Evolutionary conservation across 1,139 yeast species (phyloP).

Genomic region (Blastobotrys elegans): DNA sequence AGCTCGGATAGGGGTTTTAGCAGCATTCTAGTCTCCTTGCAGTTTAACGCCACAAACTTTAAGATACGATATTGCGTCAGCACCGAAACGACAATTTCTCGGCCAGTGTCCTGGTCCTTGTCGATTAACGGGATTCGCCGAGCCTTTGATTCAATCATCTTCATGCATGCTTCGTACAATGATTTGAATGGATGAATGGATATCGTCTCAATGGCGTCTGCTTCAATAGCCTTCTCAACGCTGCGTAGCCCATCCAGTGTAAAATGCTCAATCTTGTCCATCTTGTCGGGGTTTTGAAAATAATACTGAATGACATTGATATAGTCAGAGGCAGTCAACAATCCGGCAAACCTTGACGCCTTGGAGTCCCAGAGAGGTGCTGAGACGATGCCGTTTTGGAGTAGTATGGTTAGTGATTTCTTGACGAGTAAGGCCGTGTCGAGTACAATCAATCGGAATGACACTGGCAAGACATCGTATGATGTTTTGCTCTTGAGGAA

Average conservation of each 20-base stretch:
- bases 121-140: constrained; percentile 93
- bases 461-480: constrained; percentile 94
- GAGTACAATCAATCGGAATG: constrained; percentile 85
- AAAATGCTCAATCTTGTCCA: constrained; percentile 81
- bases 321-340: constrained; percentile 87
- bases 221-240: constrained; percentile 84
- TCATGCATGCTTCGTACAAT: constrained; percentile 87
- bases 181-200: constrained; percentile 91
- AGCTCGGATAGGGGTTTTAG: constrained; percentile 70
- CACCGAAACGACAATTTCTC: constrained; percentile 93
- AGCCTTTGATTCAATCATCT: constrained; percentile 85
- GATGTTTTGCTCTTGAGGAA: constrained; percentile 89
- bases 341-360: constrained; percentile 87
- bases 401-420: constrained; percentile 80
- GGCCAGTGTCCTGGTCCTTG: constrained; percentile 84
- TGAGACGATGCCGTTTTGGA: constrained; percentile 91
- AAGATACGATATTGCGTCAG: constrained; percentile 94
- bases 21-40: constrained; percentile 87
- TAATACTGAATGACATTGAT: constrained; percentile 94
- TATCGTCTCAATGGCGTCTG: constrained; percentile 79
- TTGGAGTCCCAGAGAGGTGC: constrained; percentile 97
- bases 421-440: constrained; percentile 90
- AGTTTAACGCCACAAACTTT: constrained; percentile 91
- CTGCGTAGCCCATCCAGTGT: constrained; percentile 77
- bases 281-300: constrained; percentile 84